Conservation (phyloP, 2,329 filamentous ascomycete genomes). For the Venturia aucupariae region DNA sequence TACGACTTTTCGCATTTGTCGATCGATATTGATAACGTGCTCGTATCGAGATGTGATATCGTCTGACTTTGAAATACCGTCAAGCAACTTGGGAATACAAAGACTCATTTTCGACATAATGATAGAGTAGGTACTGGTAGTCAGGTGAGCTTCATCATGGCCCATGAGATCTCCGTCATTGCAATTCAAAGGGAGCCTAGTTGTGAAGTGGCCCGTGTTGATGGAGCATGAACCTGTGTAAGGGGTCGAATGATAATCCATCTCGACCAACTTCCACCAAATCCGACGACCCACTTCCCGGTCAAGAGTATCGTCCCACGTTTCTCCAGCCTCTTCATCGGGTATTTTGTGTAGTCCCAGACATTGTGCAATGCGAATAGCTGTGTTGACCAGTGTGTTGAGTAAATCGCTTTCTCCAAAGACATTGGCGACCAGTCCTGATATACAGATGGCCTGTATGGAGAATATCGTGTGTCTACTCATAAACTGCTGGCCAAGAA, state of each 20-base stretch:
- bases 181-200: constrained; percentile 1
- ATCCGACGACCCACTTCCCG: constrained; percentile 28
- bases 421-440: constrained; percentile 30
- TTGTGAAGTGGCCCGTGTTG: constrained; percentile 4
- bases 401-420: constrained; percentile 29
- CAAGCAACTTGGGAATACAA: constrained; percentile 1
- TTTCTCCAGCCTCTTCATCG: not conserved
- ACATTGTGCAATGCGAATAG: constrained; percentile 29
- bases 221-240: constrained; percentile 11
- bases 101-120: constrained; percentile 10
- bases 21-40: constrained; percentile 5
- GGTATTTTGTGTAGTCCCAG: constrained; percentile 22
- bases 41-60: constrained; percentile 4
- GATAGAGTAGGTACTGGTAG: constrained; percentile 4
- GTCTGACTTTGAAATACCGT: not conserved
- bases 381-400: constrained; percentile 28
- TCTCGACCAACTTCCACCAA: constrained; percentile 27
- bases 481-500: constrained; percentile 26
- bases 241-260: constrained; percentile 7
- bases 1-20: constrained; percentile 4
- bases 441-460: constrained; percentile 31
- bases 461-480: constrained; percentile 24
- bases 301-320: constrained; percentile 19
- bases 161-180: not conserved
- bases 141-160: not conserved